Evolutionary conservation across 805 yeast species (phyloP), one percentile per base, ranked within the genome.

Genomic region (Cyberlindnera subsufficiens): DNA sequence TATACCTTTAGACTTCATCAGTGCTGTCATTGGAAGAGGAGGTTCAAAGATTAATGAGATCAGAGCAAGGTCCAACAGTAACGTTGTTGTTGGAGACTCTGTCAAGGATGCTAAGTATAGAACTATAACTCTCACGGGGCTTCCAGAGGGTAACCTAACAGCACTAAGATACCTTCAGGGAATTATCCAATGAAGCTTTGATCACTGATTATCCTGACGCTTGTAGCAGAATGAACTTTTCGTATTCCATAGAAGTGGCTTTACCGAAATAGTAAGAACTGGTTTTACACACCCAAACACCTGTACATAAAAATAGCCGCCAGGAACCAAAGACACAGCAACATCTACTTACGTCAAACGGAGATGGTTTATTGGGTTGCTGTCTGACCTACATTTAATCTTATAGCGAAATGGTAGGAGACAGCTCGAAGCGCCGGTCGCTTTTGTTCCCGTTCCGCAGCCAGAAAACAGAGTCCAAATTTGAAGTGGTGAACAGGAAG

Each of bases 401-500:
- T 1, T 9, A 9, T 18, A 30, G 30, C 20, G 25, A 14, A 13
- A 45, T 49, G 48, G 39, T 29, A 3, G 49, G 48, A 8, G 54
- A 49, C 29, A 38, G 29, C 16, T 20, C 43, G 7, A 56, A 56
- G 44, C 44, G 61, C 33, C 44, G 55, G 4, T 57, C 61, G 11
- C 16, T 55, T 31, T 44, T 57, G 6, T 54, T 55, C 30, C 56
- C 57, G 22, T 53, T 57, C 42, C 42, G 47, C 11, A 4, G 45
- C 3, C 42, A 47, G 45, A 51, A 53, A 37, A 44, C 42, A 7
- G 52, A 48, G 36, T 37, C 50, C 5, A 56, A 54, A 44, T 53
- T 55, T 18, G 60, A 56, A 22, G 60, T 56, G 3, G 47, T 55
- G 19, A 56, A 55, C 42, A 40, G 60, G 22, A 56, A 55, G 49